Percentiles rank a stretch among this genome's conserved stretches.
Conservation (phyloP, 805 yeast genomes). For the Dipodascus albidus region DNA sequence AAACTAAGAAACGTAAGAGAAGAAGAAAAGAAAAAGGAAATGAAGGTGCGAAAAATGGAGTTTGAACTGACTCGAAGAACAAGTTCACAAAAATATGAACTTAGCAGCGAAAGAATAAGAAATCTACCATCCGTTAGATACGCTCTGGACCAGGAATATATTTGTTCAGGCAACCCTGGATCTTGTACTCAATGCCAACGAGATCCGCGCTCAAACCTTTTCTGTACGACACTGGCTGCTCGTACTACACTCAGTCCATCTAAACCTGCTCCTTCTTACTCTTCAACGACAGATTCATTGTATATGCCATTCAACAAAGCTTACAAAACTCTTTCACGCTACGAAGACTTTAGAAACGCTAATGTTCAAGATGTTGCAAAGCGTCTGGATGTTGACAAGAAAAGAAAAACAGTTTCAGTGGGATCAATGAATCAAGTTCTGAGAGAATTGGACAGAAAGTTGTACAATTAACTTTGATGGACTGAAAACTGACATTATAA, state of each 20-base stretch:
- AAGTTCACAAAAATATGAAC: neutral
- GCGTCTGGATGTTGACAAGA: neutral
- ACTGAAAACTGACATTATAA: too few relatives aligned
- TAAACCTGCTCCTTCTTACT: neutral
- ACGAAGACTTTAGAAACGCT: neutral
- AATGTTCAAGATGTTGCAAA: neutral
- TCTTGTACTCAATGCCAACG: neutral
- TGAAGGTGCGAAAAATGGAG: neutral
- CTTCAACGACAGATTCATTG: neutral
- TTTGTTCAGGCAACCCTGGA: neutral
- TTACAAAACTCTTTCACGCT: neutral
- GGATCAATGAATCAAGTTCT: neutral
- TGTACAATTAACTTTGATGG: neutral
- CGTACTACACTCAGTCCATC: neutral
- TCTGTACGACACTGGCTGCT: neutral
- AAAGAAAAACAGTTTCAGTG: neutral
- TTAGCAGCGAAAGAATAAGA: neutral
- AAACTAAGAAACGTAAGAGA: neutral
- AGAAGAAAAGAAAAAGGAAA: neutral
- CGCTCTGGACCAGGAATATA: constrained; percentile 1
- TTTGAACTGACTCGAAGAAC: neutral
- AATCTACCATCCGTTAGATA: neutral
- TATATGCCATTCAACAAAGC: neutral
- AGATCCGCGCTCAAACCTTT: neutral
- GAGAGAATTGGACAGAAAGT: neutral